Evolutionary conservation across 1,284 basidiomycete genomes (phyloP), one percentile per base, ranked within the genome.

Genomic region (Heterobasidion irregulare): DNA sequence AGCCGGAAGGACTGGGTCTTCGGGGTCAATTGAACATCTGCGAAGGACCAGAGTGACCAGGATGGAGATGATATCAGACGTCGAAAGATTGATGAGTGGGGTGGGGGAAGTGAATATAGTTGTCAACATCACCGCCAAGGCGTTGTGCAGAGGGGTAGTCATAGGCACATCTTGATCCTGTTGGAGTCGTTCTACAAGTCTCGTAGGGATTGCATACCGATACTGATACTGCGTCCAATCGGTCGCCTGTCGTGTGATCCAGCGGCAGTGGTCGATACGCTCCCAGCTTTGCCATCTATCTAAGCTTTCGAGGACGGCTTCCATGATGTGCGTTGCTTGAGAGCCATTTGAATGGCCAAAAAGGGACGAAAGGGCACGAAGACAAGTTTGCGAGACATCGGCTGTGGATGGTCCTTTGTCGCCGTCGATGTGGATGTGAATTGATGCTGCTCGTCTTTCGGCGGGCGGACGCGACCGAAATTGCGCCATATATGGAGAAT

Each of bases 171-270:
- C 91, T 61, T 84, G 83, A 47, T 80, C 77, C 60, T 85, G 81
- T 38, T 86, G 75, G 6, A 98, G 78, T 33, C 82, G 79, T 65
- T 98, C 94, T 41, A 97, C 84, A 8, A 98, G 75, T 62, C 85
- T 81, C 2, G 89, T 89, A 9, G 95, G 92, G 2, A 98, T 82
- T 16, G 89, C 86, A 65, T 92, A 94, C 36, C 95, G 89, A 69
- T 96, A 96, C 66, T 96, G 93, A 58, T 95, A 90, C 62, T 89
- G 89, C 8, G 92, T 81, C 86, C 92, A 96, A 61, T 91, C 85
- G 33, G 86, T 83, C 6, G 84, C 75, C 59, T 83, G 84, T 56
- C 83, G 80, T 16, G 84, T 83, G 50, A 96, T 75, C 94, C 94
- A 98, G 59, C 84, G 82, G 65, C 86, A 92, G 66, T 91, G 86